These are phyloP conservation scores for Scleroderma citrinum DNA, from an alignment of 768 basidiomycete species.

Conservation along the genomic window DNA sequence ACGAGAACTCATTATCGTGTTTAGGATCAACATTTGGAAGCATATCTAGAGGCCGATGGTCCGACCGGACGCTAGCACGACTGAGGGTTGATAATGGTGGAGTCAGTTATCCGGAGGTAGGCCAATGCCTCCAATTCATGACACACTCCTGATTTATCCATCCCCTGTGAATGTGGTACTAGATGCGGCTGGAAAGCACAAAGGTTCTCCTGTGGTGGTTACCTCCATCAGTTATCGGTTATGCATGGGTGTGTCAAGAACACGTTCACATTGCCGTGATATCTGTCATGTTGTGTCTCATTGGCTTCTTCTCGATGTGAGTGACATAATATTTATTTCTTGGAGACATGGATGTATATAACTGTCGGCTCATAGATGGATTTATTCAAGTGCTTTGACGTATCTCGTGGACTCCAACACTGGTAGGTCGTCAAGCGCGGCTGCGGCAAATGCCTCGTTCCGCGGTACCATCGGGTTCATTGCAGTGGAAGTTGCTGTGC, in stretches of 20 bases:
- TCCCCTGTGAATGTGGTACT: neutral
- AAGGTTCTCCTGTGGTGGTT: constrained; percentile 44
- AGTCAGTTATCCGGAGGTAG: constrained; percentile 58
- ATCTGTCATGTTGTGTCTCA: constrained; percentile 67
- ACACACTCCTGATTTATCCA: neutral
- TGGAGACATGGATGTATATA: no score
- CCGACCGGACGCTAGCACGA: constrained; percentile 43
- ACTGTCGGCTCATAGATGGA: constrained; percentile 46
- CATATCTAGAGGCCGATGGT: constrained; percentile 56
- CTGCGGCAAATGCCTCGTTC: constrained; percentile 71
- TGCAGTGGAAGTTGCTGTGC: constrained; percentile 69
- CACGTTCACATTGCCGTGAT: constrained; percentile 63
- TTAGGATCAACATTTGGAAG: constrained; percentile 47
- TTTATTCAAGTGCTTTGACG: constrained; percentile 69
- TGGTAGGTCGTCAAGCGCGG: constrained; percentile 73
- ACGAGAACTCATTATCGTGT: neutral
- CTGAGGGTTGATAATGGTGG: constrained; percentile 46
- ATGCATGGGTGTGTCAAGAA: constrained; percentile 71
- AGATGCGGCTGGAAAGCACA: constrained; percentile 76
- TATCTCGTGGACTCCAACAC: constrained; percentile 87
- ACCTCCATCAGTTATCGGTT: constrained; percentile 58
- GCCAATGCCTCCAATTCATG: constrained; percentile 1
- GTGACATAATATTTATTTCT: constrained; percentile 15
- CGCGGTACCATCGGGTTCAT: constrained; percentile 65
- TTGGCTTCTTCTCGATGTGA: constrained; percentile 72